These are phyloP conservation scores for Lithohypha guttulata DNA, from an alignment of 2,329 filamentous ascomycete species.

Conservation along the genomic window DNA sequence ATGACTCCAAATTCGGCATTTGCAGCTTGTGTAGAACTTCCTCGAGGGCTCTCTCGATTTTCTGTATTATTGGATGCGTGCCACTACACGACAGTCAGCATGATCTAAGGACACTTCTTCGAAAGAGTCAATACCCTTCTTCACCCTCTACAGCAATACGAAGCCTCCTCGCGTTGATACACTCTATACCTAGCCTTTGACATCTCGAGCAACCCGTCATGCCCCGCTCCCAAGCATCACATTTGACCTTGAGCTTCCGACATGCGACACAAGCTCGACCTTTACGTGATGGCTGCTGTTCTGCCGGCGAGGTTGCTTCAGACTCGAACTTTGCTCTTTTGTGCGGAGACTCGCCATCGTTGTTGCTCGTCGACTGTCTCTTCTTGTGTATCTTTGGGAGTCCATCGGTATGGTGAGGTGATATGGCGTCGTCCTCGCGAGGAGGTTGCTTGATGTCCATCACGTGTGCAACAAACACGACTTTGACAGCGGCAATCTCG, in stretches of 20 bases:
- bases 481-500: not conserved
- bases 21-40: slow-evolving; percentile 19
- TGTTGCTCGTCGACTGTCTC: not conserved
- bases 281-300: slow-evolving; percentile 19
- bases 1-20: slow-evolving; percentile 18
- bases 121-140: slow-evolving; percentile 10
- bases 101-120: too few relatives aligned
- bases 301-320: slow-evolving; percentile 1
- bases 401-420: slow-evolving; percentile 2
- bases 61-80: slow-evolving; percentile 17
- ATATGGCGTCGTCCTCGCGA: not conserved
- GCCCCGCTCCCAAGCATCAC: slow-evolving; percentile 20
- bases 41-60: slow-evolving; percentile 20
- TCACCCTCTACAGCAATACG: slow-evolving; percentile 18
- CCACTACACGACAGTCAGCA: slow-evolving; percentile 7
- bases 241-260: slow-evolving; percentile 22
- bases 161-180: slow-evolving; percentile 20
- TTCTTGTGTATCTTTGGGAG: slow-evolving; percentile 1
- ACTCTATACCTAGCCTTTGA: slow-evolving; percentile 20
- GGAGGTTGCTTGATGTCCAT: slow-evolving; percentile 1
- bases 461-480: not conserved
- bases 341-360: not conserved
- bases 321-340: slow-evolving; percentile 6
- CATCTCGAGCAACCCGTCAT: slow-evolving; percentile 21
- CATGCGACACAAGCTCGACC: slow-evolving; percentile 21